phyloP scores from a whole-genome alignment of 306 rosid genomes.

The Lablab purpureus region DNA sequence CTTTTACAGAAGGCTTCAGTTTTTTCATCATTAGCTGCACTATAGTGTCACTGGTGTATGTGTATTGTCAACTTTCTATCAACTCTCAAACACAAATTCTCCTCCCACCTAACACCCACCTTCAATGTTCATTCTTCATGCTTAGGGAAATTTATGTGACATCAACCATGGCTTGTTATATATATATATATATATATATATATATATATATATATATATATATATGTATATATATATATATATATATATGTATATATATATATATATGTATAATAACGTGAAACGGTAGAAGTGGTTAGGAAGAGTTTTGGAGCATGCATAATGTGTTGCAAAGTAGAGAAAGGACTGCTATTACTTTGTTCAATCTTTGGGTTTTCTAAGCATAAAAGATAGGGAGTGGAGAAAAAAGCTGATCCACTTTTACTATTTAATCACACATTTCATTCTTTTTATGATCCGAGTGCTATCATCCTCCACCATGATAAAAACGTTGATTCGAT shows the following conservation, averaged over 20 bases:
- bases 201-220: too few relatives aligned
- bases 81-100: slow-evolving; percentile 25
- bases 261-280: not conserved
- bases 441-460: slow-evolving; percentile 44
- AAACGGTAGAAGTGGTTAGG: slow-evolving; percentile 39
- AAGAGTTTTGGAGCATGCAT: slow-evolving; percentile 35
- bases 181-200: too few relatives aligned
- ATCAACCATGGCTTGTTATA: too few relatives aligned
- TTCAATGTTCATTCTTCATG: slow-evolving; percentile 6
- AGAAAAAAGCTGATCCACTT: slow-evolving; percentile 55
- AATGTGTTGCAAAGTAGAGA: slow-evolving; percentile 47
- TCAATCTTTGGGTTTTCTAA: not conserved
- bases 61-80: slow-evolving; percentile 35
- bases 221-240: not conserved
- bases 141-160: not conserved
- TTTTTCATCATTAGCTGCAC: slow-evolving; percentile 53
- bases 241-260: too few relatives aligned
- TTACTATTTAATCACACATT: slow-evolving; percentile 34
- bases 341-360: slow-evolving; percentile 32
- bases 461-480: slow-evolving; percentile 30
- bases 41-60: slow-evolving; percentile 36
- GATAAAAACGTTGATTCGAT: not conserved
- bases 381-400: slow-evolving; percentile 17
- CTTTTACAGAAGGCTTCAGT: slow-evolving; percentile 49
- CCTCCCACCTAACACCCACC: not conserved